Conservation (phyloP, 495 filamentous ascomycete genomes). For the Bacidia rubella region DNA sequence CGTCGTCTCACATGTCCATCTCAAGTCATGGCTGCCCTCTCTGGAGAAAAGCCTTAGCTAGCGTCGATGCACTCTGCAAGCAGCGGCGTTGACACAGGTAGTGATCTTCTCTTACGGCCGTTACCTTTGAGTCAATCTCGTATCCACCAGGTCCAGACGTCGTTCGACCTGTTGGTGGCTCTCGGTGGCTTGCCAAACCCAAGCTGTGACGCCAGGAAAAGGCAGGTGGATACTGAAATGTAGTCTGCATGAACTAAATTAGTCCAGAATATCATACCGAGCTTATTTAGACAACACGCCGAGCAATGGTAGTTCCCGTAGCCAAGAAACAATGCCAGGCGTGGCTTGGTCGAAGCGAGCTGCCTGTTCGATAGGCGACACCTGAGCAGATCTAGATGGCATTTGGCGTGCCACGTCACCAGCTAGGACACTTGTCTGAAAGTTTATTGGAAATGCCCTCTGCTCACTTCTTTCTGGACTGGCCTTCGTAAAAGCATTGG, state of each 20-base stretch:
- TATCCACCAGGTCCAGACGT: neutral
- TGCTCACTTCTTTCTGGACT: neutral
- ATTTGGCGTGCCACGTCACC: neutral
- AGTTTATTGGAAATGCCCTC: neutral
- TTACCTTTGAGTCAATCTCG: neutral
- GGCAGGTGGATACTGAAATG: neutral
- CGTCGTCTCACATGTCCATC: neutral
- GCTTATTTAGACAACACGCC: neutral
- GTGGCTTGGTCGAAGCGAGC: neutral
- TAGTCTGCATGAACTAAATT: neutral
- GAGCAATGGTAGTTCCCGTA: neutral
- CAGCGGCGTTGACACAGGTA: neutral
- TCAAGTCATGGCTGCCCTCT: neutral
- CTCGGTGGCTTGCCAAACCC: neutral
- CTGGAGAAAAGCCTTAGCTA: neutral
- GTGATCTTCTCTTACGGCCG: neutral
- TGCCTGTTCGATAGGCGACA: too few relatives aligned
- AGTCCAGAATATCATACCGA: neutral
- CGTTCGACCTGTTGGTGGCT: neutral
- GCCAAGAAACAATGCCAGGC: neutral
- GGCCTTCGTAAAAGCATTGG: neutral
- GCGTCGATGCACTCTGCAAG: neutral
- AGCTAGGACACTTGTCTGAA: neutral
- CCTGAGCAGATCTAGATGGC: too few relatives aligned
- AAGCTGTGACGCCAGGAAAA: neutral